Evolutionary conservation across 345 rosid species (phyloP).

Genomic region (Citrus sp.): DNA sequence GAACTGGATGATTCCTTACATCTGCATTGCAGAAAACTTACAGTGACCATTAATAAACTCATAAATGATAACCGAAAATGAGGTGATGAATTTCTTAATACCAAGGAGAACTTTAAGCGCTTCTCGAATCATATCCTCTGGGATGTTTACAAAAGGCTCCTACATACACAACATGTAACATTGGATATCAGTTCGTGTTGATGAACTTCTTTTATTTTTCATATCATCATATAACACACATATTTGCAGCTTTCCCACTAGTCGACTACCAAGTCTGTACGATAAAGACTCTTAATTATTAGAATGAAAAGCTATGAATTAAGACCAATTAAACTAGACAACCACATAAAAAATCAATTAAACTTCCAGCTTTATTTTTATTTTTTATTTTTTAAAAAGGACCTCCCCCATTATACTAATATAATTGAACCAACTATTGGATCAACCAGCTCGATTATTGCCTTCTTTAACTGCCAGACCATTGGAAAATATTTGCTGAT

Average conservation of each 20-base stretch:
- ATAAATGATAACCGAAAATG: neutral
- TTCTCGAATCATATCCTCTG: constrained; percentile 74
- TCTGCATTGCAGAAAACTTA: constrained; percentile 36
- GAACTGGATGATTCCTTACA: constrained; percentile 82
- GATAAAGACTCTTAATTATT: neutral
- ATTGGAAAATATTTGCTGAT: neutral
- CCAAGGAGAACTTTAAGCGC: constrained; percentile 89
- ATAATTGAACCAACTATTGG: neutral
- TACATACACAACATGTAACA: constrained; percentile 29
- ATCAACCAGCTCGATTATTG: neutral
- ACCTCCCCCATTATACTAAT: neutral
- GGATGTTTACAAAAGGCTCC: constrained; percentile 84
- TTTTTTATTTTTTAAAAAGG: too few species aligned
- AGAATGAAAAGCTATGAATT: neutral
- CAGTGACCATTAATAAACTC: neutral
- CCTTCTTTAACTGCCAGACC: neutral
- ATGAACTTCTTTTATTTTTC: neutral
- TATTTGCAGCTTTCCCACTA: neutral
- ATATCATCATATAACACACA: neutral
- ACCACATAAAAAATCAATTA: neutral
- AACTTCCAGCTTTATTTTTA: neutral
- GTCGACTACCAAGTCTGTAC: neutral
- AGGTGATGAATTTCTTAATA: constrained; percentile 24
- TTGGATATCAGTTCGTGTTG: neutral
- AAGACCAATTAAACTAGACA: neutral